Conservation (phyloP, 2,329 filamentous ascomycete genomes). For the Pyricularia pennisetigena region DNA sequence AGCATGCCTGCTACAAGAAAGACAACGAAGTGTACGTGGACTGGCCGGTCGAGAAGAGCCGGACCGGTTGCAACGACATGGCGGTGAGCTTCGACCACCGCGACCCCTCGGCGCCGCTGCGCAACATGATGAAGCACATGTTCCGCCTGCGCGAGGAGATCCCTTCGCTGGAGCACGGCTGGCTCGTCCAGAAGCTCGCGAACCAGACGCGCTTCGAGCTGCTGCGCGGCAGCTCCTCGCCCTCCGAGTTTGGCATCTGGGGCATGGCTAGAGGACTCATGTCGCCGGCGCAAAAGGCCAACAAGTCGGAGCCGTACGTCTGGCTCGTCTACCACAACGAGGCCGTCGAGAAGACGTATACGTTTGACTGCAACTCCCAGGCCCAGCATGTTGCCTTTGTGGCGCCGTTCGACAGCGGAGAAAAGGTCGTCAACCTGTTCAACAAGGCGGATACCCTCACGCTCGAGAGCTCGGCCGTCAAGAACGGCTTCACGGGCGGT, state of each 20-base stretch:
- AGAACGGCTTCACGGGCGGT: neutral
- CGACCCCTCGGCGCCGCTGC: neutral
- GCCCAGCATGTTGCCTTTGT: neutral
- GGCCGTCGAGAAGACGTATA: neutral
- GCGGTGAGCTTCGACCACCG: neutral
- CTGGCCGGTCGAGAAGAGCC: neutral
- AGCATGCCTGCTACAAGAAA: neutral
- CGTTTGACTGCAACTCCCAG: neutral
- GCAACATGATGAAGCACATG: slow-evolving; percentile 1
- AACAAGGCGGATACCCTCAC: neutral
- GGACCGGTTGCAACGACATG: neutral
- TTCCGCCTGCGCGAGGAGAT: neutral
- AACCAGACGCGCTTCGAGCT: neutral
- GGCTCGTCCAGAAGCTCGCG: neutral
- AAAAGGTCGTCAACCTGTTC: neutral
- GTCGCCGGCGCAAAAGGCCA: neutral
- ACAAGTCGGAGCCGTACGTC: neutral
- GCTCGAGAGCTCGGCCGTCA: neutral
- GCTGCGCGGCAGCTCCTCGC: neutral
- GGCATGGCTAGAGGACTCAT: neutral
- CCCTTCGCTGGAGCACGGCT: neutral
- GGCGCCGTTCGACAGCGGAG: neutral
- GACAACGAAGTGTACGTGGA: neutral
- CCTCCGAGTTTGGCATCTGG: neutral
- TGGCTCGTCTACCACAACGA: neutral